A percentile compares a stretch with the other conserved stretches of the same genome.
Conservation (phyloP, 169 alveolate genomes). For the Eimeria zaria region DNA sequence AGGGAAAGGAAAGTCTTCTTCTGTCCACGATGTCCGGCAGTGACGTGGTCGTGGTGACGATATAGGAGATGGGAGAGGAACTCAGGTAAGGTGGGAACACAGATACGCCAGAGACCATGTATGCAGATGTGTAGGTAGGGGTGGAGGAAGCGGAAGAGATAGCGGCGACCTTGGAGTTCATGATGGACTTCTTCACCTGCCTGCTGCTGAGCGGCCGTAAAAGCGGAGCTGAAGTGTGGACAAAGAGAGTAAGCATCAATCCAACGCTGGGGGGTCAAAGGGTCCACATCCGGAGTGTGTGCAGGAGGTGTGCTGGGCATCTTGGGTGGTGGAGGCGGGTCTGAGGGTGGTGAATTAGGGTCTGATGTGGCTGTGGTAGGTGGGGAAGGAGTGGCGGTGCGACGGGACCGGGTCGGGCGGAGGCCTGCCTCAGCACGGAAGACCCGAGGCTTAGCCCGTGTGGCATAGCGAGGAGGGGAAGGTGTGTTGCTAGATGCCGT, state of each 20-base stretch:
- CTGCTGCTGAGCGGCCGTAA: background rate
- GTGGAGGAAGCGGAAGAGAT: background rate
- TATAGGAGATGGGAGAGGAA: background rate
- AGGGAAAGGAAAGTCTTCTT: too few species aligned
- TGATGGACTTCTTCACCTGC: background rate
- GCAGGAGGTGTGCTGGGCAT: background rate
- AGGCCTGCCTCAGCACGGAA: background rate
- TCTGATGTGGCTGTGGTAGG: background rate
- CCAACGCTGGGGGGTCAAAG: background rate
- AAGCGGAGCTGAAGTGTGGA: background rate
- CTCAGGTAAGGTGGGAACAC: background rate
- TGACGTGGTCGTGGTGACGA: background rate
- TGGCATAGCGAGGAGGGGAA: background rate
- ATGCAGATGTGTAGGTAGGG: constrained; percentile 8
- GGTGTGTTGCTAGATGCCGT: background rate
- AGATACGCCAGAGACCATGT: background rate
- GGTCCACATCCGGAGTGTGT: background rate
- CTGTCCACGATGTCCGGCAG: too few species aligned
- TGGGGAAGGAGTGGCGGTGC: too few species aligned
- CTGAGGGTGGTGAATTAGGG: background rate
- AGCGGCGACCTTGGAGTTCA: constrained; percentile 3
- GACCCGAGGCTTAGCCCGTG: background rate
- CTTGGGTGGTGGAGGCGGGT: background rate
- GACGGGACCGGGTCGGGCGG: background rate
- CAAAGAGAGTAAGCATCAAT: background rate